Conservation (phyloP, 2,329 filamentous ascomycete species). For the Hymenotorrendiella dingleyae region DNA sequence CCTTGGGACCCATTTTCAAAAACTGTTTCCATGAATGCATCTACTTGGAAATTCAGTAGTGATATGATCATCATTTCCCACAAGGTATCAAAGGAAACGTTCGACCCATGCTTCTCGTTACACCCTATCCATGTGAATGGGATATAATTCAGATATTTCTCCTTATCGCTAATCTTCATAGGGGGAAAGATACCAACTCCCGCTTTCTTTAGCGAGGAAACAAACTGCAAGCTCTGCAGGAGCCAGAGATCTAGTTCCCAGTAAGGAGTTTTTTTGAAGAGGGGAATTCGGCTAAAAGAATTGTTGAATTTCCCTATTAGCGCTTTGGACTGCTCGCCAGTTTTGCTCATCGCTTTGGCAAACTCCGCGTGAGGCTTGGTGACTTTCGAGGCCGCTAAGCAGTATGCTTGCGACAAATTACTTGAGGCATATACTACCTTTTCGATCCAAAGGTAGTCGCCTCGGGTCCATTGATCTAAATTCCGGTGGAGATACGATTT, state of each 20-base stretch:
- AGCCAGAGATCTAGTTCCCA: not conserved
- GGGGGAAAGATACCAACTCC: not conserved
- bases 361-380: too few relatives aligned
- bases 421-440: not conserved
- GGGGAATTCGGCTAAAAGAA: not conserved
- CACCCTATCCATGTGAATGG: slow-evolving; percentile 1
- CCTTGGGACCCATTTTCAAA: slow-evolving; percentile 1
- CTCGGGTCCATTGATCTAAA: not conserved
- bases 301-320: too few relatives aligned
- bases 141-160: slow-evolving; percentile 6
- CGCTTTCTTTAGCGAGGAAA: not conserved
- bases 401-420: slow-evolving; percentile 1
- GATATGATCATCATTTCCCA: slow-evolving; percentile 6
- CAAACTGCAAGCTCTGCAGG: not conserved
- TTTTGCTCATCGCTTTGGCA: too few relatives aligned
- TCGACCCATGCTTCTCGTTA: not conserved
- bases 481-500: not conserved
- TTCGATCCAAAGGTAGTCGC: slow-evolving; percentile 1
- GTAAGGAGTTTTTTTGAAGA: not conserved
- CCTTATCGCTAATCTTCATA: not conserved
- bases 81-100: not conserved
- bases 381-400: not conserved
- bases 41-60: slow-evolving; percentile 3
- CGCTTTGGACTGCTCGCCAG: too few relatives aligned
- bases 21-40: slow-evolving; percentile 5